These are phyloP conservation scores for Aureobasidium sp. DNA, from an alignment of 2,329 filamentous ascomycete genomes.

Conservation along the genomic window DNA sequence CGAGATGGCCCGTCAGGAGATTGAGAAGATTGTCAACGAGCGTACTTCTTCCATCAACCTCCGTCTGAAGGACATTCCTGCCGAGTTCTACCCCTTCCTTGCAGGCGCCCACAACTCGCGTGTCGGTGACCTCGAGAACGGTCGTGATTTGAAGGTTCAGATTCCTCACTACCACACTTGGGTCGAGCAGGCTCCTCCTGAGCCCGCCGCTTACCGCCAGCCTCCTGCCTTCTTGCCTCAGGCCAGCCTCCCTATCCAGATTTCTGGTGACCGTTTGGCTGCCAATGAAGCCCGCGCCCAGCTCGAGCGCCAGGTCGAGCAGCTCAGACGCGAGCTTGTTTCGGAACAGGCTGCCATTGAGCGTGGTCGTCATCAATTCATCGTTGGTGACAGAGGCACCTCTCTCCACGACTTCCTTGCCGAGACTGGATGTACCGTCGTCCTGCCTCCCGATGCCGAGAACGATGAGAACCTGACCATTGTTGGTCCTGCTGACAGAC, in stretches of 20 bases:
- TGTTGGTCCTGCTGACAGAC: conserved; percentile 67
- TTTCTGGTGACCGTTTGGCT: conserved; percentile 77
- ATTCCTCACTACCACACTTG: conserved; percentile 77
- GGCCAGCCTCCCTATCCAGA: conserved; percentile 68
- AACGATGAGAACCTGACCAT: conserved; percentile 81
- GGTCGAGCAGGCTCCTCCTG: conserved; percentile 59
- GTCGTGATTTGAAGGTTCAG: conserved; percentile 69
- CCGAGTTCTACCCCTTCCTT: conserved; percentile 94
- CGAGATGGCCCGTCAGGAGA: conserved; percentile 73
- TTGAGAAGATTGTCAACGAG: conserved; percentile 82
- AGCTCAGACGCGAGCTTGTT: conserved; percentile 68
- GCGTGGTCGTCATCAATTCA: conserved; percentile 86
- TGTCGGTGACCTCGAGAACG: conserved; percentile 61
- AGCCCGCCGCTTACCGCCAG: conserved; percentile 55
- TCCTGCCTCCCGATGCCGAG: conserved; percentile 67
- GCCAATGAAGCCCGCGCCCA: conserved; percentile 73
- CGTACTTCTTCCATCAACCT: conserved; percentile 74
- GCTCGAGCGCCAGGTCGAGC: conserved; percentile 70
- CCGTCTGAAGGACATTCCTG: conserved; percentile 74
- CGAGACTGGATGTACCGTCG: conserved; percentile 82
- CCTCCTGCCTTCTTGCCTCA: conserved; percentile 65
- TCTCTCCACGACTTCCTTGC: conserved; percentile 79
- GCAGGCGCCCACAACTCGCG: conserved; percentile 67
- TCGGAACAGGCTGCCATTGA: conserved; percentile 76
- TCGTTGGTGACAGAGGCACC: conserved; percentile 76